A percentile compares a stretch with the other conserved stretches of the same genome.
These are phyloP conservation scores for Alternaria sp. DNA, from an alignment of 2,329 filamentous ascomycete species.

Conservation along the genomic window DNA sequence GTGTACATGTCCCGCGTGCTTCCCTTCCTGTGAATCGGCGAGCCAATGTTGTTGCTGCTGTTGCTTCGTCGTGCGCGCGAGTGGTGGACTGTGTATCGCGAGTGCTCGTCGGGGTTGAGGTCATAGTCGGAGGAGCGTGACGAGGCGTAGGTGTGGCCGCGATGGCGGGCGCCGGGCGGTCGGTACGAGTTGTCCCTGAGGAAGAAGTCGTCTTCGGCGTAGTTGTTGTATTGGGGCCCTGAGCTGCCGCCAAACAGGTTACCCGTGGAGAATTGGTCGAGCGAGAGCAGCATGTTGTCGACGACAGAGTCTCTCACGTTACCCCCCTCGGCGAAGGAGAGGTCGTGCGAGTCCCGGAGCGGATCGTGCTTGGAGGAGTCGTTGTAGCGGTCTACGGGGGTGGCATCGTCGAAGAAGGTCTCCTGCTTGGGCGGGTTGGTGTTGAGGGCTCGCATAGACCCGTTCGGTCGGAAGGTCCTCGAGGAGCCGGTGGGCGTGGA, in stretches of 20 bases:
- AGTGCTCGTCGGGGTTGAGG: constrained; percentile 45
- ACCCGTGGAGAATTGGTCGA: constrained; percentile 68
- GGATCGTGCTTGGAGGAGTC: constrained; percentile 24
- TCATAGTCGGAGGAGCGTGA: constrained; percentile 65
- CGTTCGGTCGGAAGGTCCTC: constrained; percentile 27
- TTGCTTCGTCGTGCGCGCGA: constrained; percentile 73
- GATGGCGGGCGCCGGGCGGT: constrained; percentile 51
- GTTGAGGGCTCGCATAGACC: constrained; percentile 39
- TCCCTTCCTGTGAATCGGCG: constrained; percentile 34
- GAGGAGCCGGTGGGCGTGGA: constrained; percentile 39
- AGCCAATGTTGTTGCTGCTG: constrained; percentile 73
- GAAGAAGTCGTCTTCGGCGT: constrained; percentile 49
- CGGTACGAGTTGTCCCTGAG: constrained; percentile 42
- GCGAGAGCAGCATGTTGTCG: constrained; percentile 91
- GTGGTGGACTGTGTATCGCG: constrained; percentile 51
- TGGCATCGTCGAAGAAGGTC: constrained; percentile 47
- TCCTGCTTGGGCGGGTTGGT: constrained; percentile 36
- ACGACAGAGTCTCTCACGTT: constrained; percentile 80
- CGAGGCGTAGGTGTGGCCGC: constrained; percentile 66
- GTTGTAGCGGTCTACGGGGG: constrained; percentile 38
- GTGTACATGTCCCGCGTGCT: constrained; percentile 44
- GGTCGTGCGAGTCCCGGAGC: constrained; percentile 75
- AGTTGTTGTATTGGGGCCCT: constrained; percentile 44
- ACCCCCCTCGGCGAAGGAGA: constrained; percentile 79
- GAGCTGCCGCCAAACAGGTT: constrained; percentile 24